A percentile compares a stretch with the other conserved stretches of the same genome.
Conservation (phyloP, 2,329 filamentous ascomycete species). For the Sphaerostilbella broomeana region DNA sequence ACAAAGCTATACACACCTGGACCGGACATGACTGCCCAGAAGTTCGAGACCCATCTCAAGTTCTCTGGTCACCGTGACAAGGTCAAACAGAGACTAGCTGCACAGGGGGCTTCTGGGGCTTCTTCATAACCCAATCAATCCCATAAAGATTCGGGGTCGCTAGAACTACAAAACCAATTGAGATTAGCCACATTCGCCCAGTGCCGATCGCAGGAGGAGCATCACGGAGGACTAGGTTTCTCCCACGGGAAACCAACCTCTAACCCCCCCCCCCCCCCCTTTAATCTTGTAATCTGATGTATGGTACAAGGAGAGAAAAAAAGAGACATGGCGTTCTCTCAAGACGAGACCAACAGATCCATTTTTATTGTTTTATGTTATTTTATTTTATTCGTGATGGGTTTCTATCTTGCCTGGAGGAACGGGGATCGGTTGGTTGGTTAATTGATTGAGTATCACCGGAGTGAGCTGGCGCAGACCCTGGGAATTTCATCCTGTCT, state of each 20-base stretch:
- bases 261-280: too few species aligned
- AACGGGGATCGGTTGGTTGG: background rate
- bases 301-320: background rate
- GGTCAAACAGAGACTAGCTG: slow-evolving; percentile 39
- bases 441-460: background rate
- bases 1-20: slow-evolving; percentile 91
- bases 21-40: slow-evolving; percentile 74
- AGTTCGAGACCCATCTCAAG: slow-evolving; percentile 88
- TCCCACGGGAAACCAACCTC: too few species aligned
- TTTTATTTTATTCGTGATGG: too few species aligned
- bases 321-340: background rate
- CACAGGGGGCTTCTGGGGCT: slow-evolving; percentile 17
- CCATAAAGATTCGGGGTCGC: too few species aligned
- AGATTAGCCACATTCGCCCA: too few species aligned
- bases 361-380: too few species aligned
- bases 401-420: too few species aligned
- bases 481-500: too few species aligned
- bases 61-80: slow-evolving; percentile 73
- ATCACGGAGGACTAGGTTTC: too few species aligned
- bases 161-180: too few species aligned
- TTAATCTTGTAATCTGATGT: background rate
- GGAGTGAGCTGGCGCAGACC: background rate
- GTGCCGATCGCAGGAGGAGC: too few species aligned
- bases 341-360: background rate
- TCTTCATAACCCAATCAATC: slow-evolving; percentile 1